A percentile compares a stretch with the other conserved stretches of the same genome.
Evolutionary conservation across 768 basidiomycete genomes (phyloP).

Genomic region (Amanita phalloides): DNA sequence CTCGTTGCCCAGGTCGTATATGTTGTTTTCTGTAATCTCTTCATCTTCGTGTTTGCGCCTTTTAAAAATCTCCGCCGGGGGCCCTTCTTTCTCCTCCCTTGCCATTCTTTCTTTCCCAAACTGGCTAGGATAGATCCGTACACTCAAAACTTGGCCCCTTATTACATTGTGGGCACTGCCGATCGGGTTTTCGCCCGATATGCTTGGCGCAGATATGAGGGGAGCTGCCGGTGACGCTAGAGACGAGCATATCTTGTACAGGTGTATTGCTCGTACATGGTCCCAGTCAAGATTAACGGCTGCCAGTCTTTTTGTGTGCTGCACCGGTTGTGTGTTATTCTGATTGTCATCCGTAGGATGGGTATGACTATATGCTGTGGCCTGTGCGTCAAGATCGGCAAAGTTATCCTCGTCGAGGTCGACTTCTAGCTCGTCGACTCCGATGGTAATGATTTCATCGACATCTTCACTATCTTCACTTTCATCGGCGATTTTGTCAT

Average conservation of each 20-base stretch:
- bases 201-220: slow-evolving; percentile 18
- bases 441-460: slow-evolving; percentile 39
- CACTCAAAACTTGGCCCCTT: slow-evolving; percentile 61
- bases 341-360: slow-evolving; percentile 31
- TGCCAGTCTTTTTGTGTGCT: slow-evolving; percentile 64
- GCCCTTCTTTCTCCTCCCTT: slow-evolving; percentile 84
- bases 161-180: slow-evolving; percentile 22
- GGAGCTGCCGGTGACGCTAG: slow-evolving; percentile 57
- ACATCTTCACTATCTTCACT: slow-evolving; percentile 33
- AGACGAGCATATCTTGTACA: slow-evolving; percentile 90
- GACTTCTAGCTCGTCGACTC: slow-evolving; percentile 45
- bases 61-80: slow-evolving; percentile 76
- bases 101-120: slow-evolving; percentile 86
- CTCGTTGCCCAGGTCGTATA: slow-evolving; percentile 57
- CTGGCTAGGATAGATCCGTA: slow-evolving; percentile 85
- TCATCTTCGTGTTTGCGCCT: slow-evolving; percentile 29
- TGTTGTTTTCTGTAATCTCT: slow-evolving; percentile 51
- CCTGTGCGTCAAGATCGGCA: slow-evolving; percentile 67
- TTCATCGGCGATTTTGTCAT: slow-evolving; percentile 15
- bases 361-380: slow-evolving; percentile 43
- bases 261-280: slow-evolving; percentile 77
- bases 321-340: slow-evolving; percentile 18
- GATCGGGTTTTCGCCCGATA: slow-evolving; percentile 9
- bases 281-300: slow-evolving; percentile 99
- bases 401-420: slow-evolving; percentile 73